These are phyloP conservation scores for Fusarium vanettenii DNA, from an alignment of 2,329 filamentous ascomycete genomes.

Conservation along the genomic window DNA sequence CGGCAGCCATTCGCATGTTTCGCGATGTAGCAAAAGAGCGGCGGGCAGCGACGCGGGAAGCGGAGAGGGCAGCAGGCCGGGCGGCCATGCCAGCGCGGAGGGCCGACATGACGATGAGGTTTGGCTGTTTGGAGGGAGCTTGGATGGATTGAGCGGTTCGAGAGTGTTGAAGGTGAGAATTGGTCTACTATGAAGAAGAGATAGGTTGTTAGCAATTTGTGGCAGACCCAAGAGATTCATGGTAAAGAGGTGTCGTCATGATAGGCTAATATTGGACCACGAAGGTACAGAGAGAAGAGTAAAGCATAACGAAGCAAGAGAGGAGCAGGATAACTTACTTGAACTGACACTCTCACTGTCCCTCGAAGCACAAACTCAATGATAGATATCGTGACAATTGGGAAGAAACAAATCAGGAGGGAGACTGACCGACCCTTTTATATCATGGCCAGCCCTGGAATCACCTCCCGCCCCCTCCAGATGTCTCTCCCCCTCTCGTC, in stretches of 20 bases:
- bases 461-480: conserved; percentile 9
- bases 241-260: conserved; percentile 23
- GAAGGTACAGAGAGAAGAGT: background rate
- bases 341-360: background rate
- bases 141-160: background rate
- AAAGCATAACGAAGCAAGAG: background rate
- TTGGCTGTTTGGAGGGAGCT: background rate
- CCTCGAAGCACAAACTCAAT: background rate
- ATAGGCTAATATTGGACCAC: conserved; percentile 13
- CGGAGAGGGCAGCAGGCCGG: conserved; percentile 33
- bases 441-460: conserved; percentile 18
- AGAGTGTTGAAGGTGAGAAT: background rate
- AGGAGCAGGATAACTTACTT: conserved; percentile 22
- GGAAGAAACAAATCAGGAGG: background rate
- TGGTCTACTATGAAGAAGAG: background rate
- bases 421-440: conserved; percentile 25
- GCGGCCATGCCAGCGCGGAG: conserved; percentile 45
- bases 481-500: background rate
- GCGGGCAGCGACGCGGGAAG: conserved; percentile 23
- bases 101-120: conserved; percentile 42
- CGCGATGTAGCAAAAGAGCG: conserved; percentile 41
- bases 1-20: conserved; percentile 43
- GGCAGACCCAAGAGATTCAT: background rate
- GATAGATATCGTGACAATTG: conserved; percentile 1
- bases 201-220: background rate